phyloP scores from a whole-genome alignment of 306 rosid species.

The Mimosa bimucronata region DNA sequence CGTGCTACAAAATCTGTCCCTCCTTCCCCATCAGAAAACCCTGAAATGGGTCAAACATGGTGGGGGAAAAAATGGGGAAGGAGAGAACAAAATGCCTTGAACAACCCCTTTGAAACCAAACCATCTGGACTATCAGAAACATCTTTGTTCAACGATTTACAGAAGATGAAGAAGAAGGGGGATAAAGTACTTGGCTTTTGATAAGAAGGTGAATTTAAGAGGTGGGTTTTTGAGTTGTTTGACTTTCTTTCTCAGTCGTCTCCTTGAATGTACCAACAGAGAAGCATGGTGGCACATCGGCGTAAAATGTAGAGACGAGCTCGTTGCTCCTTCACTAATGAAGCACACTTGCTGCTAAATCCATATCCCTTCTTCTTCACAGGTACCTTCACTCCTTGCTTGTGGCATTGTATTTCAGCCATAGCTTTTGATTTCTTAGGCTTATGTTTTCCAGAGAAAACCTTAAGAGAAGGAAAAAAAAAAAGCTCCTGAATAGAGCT shows the following conservation, averaged over 20 bases:
- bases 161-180: slow-evolving; percentile 1
- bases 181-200: background rate
- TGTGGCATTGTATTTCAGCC: slow-evolving; percentile 46
- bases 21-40: slow-evolving; percentile 49
- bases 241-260: background rate
- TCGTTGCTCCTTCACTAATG: slow-evolving; percentile 79
- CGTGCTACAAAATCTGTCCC: slow-evolving; percentile 39
- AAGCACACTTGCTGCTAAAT: slow-evolving; percentile 68
- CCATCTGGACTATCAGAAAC: slow-evolving; percentile 37
- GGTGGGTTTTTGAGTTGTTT: background rate
- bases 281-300: slow-evolving; percentile 39
- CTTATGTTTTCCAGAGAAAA: background rate
- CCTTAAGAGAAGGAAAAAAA: background rate
- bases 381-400: slow-evolving; percentile 14
- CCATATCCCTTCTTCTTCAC: slow-evolving; percentile 50
- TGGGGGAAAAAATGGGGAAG: slow-evolving; percentile 25
- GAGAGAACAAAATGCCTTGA: slow-evolving; percentile 38
- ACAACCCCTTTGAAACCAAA: slow-evolving; percentile 35
- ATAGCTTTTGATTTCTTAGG: slow-evolving; percentile 30
- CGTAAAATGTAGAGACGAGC: slow-evolving; percentile 87
- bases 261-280: background rate
- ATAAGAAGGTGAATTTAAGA: background rate
- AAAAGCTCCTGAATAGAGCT: slow-evolving; percentile 26
- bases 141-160: slow-evolving; percentile 21
- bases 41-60: slow-evolving; percentile 44